phyloP scores from a whole-genome alignment of 2,329 filamentous ascomycete genomes.

The Magnaporthiopsis incrustans region DNA sequence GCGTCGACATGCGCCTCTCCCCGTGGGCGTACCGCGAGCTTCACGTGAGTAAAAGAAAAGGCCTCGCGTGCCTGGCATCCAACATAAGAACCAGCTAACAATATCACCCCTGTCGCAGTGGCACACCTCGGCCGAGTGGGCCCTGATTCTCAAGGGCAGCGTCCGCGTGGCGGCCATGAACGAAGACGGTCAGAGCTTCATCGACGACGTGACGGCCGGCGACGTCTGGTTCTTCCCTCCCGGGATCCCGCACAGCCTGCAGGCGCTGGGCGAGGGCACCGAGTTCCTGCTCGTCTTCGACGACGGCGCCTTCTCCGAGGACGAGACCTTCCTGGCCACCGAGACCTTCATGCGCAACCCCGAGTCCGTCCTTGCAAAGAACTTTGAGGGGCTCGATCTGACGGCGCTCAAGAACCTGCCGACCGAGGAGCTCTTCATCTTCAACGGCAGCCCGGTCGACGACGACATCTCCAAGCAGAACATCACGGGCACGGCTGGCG shows the following conservation, averaged over 20 bases:
- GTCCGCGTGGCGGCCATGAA: conserved; percentile 44
- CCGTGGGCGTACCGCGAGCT: conserved; percentile 52
- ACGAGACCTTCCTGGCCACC: conserved; percentile 49
- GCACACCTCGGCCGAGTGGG: conserved; percentile 47
- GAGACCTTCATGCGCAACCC: conserved; percentile 44
- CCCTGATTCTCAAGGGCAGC: conserved; percentile 44
- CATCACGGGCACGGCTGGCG: conserved; percentile 35
- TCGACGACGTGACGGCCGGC: conserved; percentile 39
- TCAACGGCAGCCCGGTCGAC: conserved; percentile 41
- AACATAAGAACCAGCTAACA: background rate
- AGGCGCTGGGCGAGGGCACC: conserved; percentile 43
- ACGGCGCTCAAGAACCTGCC: conserved; percentile 40
- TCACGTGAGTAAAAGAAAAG: conserved; percentile 26
- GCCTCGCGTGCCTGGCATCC: too few species aligned
- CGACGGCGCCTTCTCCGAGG: conserved; percentile 49
- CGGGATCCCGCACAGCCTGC: conserved; percentile 43
- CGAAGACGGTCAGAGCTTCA: conserved; percentile 38
- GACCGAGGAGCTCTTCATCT: conserved; percentile 41
- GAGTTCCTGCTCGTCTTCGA: conserved; percentile 57
- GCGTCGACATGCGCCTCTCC: conserved; percentile 51
- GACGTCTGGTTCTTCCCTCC: conserved; percentile 48
- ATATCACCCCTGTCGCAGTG: conserved; percentile 23
- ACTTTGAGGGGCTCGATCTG: conserved; percentile 37
- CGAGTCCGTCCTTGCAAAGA: conserved; percentile 45
- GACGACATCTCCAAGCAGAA: conserved; percentile 37